Conservation (phyloP, 345 rosid species). For the Syzygium aqueum region DNA sequence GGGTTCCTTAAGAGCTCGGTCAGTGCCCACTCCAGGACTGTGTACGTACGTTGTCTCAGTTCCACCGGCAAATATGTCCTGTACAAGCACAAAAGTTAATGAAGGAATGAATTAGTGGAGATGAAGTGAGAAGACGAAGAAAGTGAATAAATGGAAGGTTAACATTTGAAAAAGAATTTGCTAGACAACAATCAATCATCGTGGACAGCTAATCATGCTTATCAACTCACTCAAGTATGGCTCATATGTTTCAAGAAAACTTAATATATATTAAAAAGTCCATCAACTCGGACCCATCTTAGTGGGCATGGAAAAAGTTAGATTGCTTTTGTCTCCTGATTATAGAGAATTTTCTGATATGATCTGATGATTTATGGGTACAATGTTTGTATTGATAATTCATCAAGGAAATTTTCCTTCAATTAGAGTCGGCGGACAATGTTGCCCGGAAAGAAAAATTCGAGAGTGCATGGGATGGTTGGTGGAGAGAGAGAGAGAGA, state of each 20-base stretch:
- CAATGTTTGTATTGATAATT: too few relatives aligned
- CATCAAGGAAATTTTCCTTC: too few relatives aligned
- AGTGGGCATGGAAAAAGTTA: neutral
- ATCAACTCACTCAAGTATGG: neutral
- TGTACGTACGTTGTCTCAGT: conserved; percentile 21
- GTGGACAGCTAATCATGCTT: neutral
- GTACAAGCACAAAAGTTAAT: neutral
- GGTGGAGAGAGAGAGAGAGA: too few relatives aligned
- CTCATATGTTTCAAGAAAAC: neutral
- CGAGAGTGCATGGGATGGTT: neutral
- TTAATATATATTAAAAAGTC: too few relatives aligned
- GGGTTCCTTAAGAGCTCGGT: conserved; percentile 23
- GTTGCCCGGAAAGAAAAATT: neutral
- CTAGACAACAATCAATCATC: neutral
- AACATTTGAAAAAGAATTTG: too few relatives aligned
- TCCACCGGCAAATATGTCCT: conserved; percentile 29
- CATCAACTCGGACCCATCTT: neutral
- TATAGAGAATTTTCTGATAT: too few relatives aligned
- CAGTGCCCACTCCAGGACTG: conserved; percentile 31
- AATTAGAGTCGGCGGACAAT: neutral
- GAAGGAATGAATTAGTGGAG: too few relatives aligned
- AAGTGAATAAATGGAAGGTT: too few relatives aligned
- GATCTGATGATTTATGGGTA: too few relatives aligned
- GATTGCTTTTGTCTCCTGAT: too few relatives aligned
- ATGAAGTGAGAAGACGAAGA: too few relatives aligned